These are phyloP conservation scores for Scheffersomyces stipitis DNA, from an alignment of 805 yeast species.

Conservation along the genomic window DNA sequence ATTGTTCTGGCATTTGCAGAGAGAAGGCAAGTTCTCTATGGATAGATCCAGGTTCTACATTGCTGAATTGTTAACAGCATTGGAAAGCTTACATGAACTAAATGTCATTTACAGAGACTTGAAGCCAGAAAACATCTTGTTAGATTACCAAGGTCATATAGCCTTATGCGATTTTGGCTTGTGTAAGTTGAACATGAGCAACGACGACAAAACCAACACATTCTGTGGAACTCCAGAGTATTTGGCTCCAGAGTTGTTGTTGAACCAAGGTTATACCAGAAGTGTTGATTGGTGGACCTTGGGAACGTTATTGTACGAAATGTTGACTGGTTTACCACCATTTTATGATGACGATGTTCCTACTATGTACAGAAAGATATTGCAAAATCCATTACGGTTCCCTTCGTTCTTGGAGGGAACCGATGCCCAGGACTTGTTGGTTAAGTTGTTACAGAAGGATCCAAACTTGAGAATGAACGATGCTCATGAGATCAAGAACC, in stretches of 20 bases:
- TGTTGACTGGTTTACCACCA: slow-evolving; percentile 97
- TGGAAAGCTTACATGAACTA: slow-evolving; percentile 86
- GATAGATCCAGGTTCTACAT: slow-evolving; percentile 91
- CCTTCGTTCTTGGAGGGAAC: slow-evolving; percentile 80
- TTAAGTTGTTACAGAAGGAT: slow-evolving; percentile 77
- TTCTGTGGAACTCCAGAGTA: slow-evolving; percentile 99
- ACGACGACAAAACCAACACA: slow-evolving; percentile 83
- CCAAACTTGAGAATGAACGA: slow-evolving; percentile 80
- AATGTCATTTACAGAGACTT: slow-evolving; percentile 93
- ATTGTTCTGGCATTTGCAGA: slow-evolving; percentile 88
- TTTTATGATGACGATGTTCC: slow-evolving; percentile 93
- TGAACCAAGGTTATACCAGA: slow-evolving; percentile 93
- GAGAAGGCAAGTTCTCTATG: slow-evolving; percentile 83
- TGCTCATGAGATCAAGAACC: slow-evolving; percentile 79
- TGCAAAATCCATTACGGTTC: slow-evolving; percentile 84
- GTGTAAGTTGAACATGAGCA: slow-evolving; percentile 92
- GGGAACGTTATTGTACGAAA: slow-evolving; percentile 89
- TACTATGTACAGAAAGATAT: slow-evolving; percentile 89
- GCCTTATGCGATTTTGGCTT: slow-evolving; percentile 97
- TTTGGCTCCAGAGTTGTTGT: slow-evolving; percentile 88
- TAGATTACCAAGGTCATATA: slow-evolving; percentile 96
- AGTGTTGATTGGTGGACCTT: slow-evolving; percentile 99
- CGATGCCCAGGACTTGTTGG: slow-evolving; percentile 79
- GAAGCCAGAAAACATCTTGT: slow-evolving; percentile 91
- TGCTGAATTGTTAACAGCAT: slow-evolving; percentile 89